Percentiles rank a stretch among this genome's conserved stretches.
Evolutionary conservation across 2,329 filamentous ascomycete species (phyloP).

Genomic region (Passalora sequoiae): DNA sequence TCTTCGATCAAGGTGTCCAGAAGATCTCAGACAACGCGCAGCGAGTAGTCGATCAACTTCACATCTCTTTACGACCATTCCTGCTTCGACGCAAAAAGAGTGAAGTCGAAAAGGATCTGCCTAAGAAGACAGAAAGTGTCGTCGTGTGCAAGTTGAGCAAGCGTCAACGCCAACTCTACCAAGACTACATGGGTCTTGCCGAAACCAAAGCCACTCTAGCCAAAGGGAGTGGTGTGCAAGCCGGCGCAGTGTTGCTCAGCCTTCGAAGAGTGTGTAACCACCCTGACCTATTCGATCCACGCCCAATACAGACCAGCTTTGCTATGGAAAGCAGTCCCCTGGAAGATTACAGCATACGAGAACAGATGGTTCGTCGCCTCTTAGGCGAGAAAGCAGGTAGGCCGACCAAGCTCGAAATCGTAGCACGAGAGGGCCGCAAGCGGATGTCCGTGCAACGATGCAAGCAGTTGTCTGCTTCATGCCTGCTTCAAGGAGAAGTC

Average conservation of each 20-base stretch:
- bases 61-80: constrained; percentile 89
- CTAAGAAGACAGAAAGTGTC: constrained; percentile 94
- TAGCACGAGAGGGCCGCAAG: constrained; percentile 18
- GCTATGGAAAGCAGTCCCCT: constrained; percentile 71
- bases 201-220: constrained; percentile 84
- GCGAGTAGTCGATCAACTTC: constrained; percentile 84
- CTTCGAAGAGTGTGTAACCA: constrained; percentile 97
- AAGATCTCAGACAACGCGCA: constrained; percentile 92
- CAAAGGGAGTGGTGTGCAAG: constrained; percentile 92
- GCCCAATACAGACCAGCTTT: constrained; percentile 94
- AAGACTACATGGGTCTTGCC: constrained; percentile 86
- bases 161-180: constrained; percentile 89
- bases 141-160: constrained; percentile 94
- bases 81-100: constrained; percentile 85
- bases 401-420: constrained; percentile 19
- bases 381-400: constrained; percentile 19
- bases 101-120: constrained; percentile 99
- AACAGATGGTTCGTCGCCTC: constrained; percentile 61
- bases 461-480: constrained; percentile 21
- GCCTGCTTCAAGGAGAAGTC: constrained; percentile 20
- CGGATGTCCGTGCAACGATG: constrained; percentile 18
- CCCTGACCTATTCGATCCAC: constrained; percentile 91
- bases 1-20: constrained; percentile 87
- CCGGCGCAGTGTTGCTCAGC: constrained; percentile 98
- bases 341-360: constrained; percentile 67